Base-by-base conservation (phyloP, 2,329 filamentous ascomycete species). In the Exophiala sp. region DNA sequence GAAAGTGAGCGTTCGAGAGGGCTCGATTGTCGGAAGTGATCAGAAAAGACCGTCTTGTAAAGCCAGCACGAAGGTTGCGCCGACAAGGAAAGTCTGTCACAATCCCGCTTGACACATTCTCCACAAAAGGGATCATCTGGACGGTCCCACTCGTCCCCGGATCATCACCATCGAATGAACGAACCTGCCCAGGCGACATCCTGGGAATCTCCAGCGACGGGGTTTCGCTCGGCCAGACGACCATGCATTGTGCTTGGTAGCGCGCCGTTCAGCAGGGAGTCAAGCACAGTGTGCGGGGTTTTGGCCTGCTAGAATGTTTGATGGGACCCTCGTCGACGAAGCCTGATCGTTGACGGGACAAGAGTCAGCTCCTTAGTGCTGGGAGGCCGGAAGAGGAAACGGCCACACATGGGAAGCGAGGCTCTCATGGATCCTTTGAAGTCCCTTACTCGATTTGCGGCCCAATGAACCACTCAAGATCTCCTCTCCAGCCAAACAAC, bases 351-450 rank as follows among this genome's bases (percentile, higher is more conserved):
- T 24, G 38, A 41, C 18, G 30, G 40, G 40, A 43, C 13, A 13
- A 41, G 4, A 10, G 38, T 21, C 37, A 39, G 19, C 35, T 38
- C 9, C 4, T 13, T 5, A 14, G 7, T 14, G 11, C 21, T 41
- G 5, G 38, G 19, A 19, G 3, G 19, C 38, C 21, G 24, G 38
- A n/a, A 21, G 19, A 19, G 29, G 38, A 11, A 43, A 48, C 29
- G 22, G 24, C 7, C 11, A 40, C 32, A 43, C 45, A 48, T 37
- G 42, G 23, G 38, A 50, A 51, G 48, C 52, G 48, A 51, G 48
- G 52, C 52, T 54, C 47, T 40, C 30, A 41, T 29, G 14, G 39
- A 41, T 13, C 41, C 16, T 16, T 40, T 53, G 50, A 39, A 50
- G 42, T 40, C 37, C 34, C 14, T 37, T 37, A 14, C 48, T 49